phyloP scores from a whole-genome alignment of 192 early-diverging fungal species.

The Coemansia sp. region DNA sequence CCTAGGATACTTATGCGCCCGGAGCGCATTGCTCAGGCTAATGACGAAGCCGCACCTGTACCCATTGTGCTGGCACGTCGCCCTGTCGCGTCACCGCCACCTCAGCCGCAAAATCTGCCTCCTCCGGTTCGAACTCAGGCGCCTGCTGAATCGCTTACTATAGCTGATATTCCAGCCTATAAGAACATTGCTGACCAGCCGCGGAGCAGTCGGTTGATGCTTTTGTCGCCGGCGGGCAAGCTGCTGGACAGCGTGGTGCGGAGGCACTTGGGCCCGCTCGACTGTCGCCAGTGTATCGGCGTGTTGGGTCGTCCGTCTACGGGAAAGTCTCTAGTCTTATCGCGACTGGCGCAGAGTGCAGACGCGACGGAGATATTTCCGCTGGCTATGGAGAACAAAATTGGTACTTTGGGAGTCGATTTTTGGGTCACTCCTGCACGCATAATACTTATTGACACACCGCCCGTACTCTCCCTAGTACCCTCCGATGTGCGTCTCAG shows the following conservation, averaged over 20 bases:
- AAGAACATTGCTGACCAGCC: slow-evolving; percentile 1
- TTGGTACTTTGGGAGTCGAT: slow-evolving; percentile 12
- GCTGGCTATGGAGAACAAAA: neutral
- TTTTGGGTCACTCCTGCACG: slow-evolving; percentile 21
- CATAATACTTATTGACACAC: slow-evolving; percentile 30
- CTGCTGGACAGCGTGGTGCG: slow-evolving; percentile 22
- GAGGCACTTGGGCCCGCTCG: slow-evolving; percentile 13
- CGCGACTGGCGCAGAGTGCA: slow-evolving; percentile 6
- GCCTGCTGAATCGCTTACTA: neutral
- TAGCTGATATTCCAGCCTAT: neutral
- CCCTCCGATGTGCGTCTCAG: slow-evolving; percentile 14
- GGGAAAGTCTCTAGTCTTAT: slow-evolving; percentile 33
- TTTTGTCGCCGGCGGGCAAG: slow-evolving; percentile 21
- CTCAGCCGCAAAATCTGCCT: neutral
- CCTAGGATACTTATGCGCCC: slow-evolving; percentile 39
- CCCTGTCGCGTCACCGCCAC: neutral
- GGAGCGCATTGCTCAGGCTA: slow-evolving; percentile 10
- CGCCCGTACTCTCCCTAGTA: slow-evolving; percentile 19
- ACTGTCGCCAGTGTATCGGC: slow-evolving; percentile 23
- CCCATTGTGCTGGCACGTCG: neutral
- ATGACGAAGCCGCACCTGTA: neutral
- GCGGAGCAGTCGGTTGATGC: slow-evolving; percentile 8
- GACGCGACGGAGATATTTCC: slow-evolving; percentile 2
- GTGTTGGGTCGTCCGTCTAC: slow-evolving; percentile 21
- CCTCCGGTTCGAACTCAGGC: neutral